phyloP scores from a whole-genome alignment of 2,329 filamentous ascomycete species.

The Cladosporium sp. region DNA sequence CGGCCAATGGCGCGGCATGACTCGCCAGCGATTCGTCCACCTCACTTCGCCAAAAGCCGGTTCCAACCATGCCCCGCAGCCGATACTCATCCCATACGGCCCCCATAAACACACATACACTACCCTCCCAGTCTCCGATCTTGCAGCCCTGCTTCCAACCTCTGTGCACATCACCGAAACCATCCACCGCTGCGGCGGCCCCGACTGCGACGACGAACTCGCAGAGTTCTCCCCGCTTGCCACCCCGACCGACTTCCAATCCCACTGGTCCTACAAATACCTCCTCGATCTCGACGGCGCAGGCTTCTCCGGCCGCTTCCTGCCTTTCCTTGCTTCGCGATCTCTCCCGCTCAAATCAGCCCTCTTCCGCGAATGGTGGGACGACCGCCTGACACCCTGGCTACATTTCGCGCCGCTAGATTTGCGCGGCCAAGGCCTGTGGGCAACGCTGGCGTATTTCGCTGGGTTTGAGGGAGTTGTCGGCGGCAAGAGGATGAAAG shows the following conservation, averaged over 20 bases:
- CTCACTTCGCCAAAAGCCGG: slow-evolving; percentile 38
- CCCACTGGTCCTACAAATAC: slow-evolving; percentile 66
- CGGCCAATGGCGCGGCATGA: slow-evolving; percentile 65
- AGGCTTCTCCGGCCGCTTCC: slow-evolving; percentile 64
- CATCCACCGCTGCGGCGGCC: slow-evolving; percentile 56
- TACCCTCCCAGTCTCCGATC: slow-evolving; percentile 52
- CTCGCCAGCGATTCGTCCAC: slow-evolving; percentile 70
- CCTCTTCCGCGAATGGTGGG: slow-evolving; percentile 78
- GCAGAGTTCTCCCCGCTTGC: slow-evolving; percentile 50
- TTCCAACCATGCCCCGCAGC: slow-evolving; percentile 54
- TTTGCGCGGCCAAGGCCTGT: slow-evolving; percentile 69
- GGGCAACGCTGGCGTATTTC: slow-evolving; percentile 74
- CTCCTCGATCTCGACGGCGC: slow-evolving; percentile 71
- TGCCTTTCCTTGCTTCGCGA: slow-evolving; percentile 65
- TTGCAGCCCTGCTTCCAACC: slow-evolving; percentile 56
- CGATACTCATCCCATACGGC: slow-evolving; percentile 57
- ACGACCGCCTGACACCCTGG: slow-evolving; percentile 72
- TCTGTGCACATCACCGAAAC: slow-evolving; percentile 62
- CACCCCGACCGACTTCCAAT: slow-evolving; percentile 50
- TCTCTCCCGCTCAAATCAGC: slow-evolving; percentile 70
- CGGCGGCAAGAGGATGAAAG: slow-evolving; percentile 49
- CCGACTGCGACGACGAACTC: slow-evolving; percentile 55
- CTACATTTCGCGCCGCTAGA: slow-evolving; percentile 79
- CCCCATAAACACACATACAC: slow-evolving; percentile 57
- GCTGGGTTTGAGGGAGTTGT: slow-evolving; percentile 55